Percentiles rank a stretch among this genome's conserved stretches.
Evolutionary conservation across 352 stramenopile species (phyloP).

Genomic region (Phytophthora agathidicida): DNA sequence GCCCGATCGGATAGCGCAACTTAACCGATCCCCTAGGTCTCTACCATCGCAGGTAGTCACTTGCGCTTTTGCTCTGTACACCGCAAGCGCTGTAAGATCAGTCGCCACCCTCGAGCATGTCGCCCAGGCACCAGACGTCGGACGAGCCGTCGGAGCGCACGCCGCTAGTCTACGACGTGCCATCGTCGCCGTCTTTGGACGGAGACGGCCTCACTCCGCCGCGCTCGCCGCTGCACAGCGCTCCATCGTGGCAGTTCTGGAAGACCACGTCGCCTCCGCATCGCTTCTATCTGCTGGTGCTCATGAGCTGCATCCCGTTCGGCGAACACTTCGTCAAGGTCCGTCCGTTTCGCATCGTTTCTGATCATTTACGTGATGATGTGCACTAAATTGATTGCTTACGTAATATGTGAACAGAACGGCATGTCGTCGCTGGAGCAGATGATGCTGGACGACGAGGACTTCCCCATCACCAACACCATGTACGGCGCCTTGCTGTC

Average conservation of each 20-base stretch:
- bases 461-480: constrained; percentile 83
- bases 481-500: constrained; percentile 87
- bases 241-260: constrained; percentile 77
- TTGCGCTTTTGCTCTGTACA: constrained; percentile 12
- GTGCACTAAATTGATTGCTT: background rate
- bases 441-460: constrained; percentile 76
- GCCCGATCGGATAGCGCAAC: constrained; percentile 17
- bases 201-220: constrained; percentile 15
- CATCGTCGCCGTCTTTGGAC: background rate
- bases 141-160: constrained; percentile 38
- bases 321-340: constrained; percentile 89
- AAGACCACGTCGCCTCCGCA: constrained; percentile 60
- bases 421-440: constrained; percentile 82
- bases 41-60: constrained; percentile 10
- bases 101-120: constrained; percentile 13
- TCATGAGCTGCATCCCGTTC: constrained; percentile 89
- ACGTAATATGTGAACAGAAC: constrained; percentile 44
- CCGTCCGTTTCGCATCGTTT: background rate
- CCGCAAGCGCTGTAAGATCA: background rate
- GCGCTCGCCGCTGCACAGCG: constrained; percentile 39
- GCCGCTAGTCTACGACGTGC: constrained; percentile 31
- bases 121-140: constrained; percentile 30
- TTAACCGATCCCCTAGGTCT: constrained; percentile 15
- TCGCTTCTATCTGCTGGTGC: constrained; percentile 82
- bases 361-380: background rate